Percentiles rank a stretch among this genome's conserved stretches.
Evolutionary conservation across 768 basidiomycete genomes (phyloP).

Genomic region (Megacollybia marginata): DNA sequence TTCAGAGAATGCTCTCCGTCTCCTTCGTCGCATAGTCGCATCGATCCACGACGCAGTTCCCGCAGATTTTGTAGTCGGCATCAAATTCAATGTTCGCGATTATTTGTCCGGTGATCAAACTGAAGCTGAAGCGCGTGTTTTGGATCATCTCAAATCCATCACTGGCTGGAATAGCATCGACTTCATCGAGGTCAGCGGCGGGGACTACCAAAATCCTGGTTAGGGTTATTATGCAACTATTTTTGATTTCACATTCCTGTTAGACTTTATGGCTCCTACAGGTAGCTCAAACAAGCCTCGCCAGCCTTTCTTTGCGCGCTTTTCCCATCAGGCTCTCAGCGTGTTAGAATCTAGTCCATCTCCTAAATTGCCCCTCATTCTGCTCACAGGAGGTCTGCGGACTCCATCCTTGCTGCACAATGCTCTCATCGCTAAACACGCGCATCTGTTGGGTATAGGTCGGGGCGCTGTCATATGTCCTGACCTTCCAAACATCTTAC

Average conservation of each 20-base stretch:
- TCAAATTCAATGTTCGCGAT: slow-evolving; percentile 80
- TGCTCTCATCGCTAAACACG: slow-evolving; percentile 47
- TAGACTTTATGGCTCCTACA: slow-evolving; percentile 36
- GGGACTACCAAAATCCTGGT: slow-evolving; percentile 80
- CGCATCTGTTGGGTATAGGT: slow-evolving; percentile 74
- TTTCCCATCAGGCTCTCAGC: slow-evolving; percentile 49
- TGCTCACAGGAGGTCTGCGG: slow-evolving; percentile 77
- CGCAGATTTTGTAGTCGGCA: slow-evolving; percentile 56
- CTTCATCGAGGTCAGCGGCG: slow-evolving; percentile 85
- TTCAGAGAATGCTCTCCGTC: slow-evolving; percentile 37
- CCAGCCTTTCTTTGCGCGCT: slow-evolving; percentile 68
- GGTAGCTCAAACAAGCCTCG: slow-evolving; percentile 29
- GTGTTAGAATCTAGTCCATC: slow-evolving; percentile 27
- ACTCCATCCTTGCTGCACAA: slow-evolving; percentile 47
- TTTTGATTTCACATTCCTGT: not conserved
- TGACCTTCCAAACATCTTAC: slow-evolving; percentile 40
- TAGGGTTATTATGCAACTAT: slow-evolving; percentile 5
- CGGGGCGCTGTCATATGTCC: slow-evolving; percentile 60
- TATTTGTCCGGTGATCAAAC: slow-evolving; percentile 34
- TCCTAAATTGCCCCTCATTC: slow-evolving; percentile 44
- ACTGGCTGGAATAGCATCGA: slow-evolving; percentile 63
- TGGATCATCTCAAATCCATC: slow-evolving; percentile 55
- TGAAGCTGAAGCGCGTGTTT: slow-evolving; percentile 24
- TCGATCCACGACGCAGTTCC: slow-evolving; percentile 50
- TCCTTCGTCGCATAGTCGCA: slow-evolving; percentile 49